Evolutionary conservation across 176 grass and related monocot species (phyloP).

Genomic region (Paspalum vaginatum): DNA sequence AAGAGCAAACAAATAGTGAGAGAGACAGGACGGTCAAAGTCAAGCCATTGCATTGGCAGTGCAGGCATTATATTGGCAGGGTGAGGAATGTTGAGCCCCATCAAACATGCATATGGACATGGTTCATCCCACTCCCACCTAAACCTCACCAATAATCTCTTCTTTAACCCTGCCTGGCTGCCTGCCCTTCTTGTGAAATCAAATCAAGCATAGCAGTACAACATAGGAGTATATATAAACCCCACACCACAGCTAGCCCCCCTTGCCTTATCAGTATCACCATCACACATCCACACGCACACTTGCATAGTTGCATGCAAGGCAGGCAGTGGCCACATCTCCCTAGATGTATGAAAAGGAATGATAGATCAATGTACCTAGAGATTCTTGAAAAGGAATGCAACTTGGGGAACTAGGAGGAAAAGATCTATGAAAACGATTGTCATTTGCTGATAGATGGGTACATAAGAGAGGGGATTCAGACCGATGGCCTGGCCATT

Average conservation of each 20-base stretch:
- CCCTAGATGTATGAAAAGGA: too few species aligned
- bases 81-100: conserved; percentile 24
- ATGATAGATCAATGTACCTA: too few species aligned
- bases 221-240: conserved; percentile 3
- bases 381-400: too few species aligned
- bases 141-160: conserved; percentile 27
- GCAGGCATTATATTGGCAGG: too few species aligned
- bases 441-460: too few species aligned
- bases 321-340: not conserved
- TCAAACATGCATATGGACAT: not conserved
- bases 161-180: not conserved
- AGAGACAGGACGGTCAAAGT: conserved; percentile 32
- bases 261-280: not conserved
- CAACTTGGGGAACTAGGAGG: too few species aligned
- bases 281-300: not conserved
- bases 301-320: conserved; percentile 24
- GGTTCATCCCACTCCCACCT: conserved; percentile 27
- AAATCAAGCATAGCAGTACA: not conserved
- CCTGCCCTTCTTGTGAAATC: conserved; percentile 8
- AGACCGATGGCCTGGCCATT: too few species aligned
- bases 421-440: too few species aligned
- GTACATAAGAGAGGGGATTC: too few species aligned
- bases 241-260: not conserved
- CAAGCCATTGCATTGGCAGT: conserved; percentile 6
- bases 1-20: not conserved